phyloP scores from a whole-genome alignment of 2,329 filamentous ascomycete species.

The Proliferodiscus dingleyae region DNA sequence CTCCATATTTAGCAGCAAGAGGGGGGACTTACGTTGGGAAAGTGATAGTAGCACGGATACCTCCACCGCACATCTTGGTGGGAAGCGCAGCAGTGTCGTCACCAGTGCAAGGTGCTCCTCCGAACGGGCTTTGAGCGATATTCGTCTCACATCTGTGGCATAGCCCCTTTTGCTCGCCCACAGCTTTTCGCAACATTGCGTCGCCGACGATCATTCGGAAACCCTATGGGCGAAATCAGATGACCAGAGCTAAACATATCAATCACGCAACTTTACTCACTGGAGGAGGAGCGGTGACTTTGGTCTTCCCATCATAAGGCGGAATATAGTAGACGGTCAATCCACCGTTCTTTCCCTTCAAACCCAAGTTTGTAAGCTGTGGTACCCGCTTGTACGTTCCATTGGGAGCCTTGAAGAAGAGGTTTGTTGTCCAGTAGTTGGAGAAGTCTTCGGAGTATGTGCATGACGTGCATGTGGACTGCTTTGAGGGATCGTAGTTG shows the following conservation, averaged over 20 bases:
- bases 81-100: constrained; percentile 3
- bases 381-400: constrained; percentile 8
- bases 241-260: too few species aligned
- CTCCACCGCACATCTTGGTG: constrained; percentile 2
- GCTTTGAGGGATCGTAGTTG: constrained; percentile 1
- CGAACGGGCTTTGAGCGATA: constrained; percentile 4
- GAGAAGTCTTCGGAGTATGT: constrained; percentile 10
- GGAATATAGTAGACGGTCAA: constrained; percentile 21
- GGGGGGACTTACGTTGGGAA: constrained; percentile 39
- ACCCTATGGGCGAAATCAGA: too few species aligned
- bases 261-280: too few species aligned
- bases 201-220: constrained; percentile 11
- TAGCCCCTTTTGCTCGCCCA: background rate
- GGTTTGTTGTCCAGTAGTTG: constrained; percentile 8
- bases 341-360: constrained; percentile 6
- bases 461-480: constrained; percentile 5
- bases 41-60: constrained; percentile 6
- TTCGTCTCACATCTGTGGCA: constrained; percentile 4
- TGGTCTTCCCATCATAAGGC: constrained; percentile 29
- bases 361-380: constrained; percentile 4
- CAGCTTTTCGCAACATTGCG: background rate
- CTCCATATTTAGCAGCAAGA: too few species aligned
- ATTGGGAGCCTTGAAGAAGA: constrained; percentile 7
- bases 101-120: constrained; percentile 5
- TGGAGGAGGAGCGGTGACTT: constrained; percentile 37